phyloP scores from a whole-genome alignment of 108 stramenopile genomes.

The Stephanodiscus triporus region DNA sequence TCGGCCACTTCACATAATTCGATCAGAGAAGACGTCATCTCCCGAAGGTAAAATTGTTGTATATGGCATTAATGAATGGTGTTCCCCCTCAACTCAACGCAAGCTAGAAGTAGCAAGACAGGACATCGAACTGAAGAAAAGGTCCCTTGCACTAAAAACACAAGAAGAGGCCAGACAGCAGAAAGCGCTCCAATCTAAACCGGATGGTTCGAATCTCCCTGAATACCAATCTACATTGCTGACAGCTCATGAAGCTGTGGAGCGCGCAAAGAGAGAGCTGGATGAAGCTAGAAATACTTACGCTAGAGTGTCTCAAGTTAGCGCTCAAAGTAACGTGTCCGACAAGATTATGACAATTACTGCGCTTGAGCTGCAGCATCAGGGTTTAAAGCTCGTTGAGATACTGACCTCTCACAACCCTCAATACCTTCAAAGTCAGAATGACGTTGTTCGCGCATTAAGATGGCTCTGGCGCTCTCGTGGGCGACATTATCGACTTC shows the following conservation, averaged over 20 bases:
- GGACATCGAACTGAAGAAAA: constrained; percentile 62
- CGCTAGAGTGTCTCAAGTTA: constrained; percentile 30
- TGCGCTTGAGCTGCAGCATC: constrained; percentile 76
- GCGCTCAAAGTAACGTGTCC: neutral
- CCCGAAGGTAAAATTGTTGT: constrained; percentile 18
- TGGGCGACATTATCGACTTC: constrained; percentile 76
- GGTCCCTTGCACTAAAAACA: constrained; percentile 52
- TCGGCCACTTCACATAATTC: constrained; percentile 81
- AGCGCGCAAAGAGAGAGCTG: constrained; percentile 52
- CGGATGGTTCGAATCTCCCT: constrained; percentile 33
- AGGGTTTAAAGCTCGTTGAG: constrained; percentile 72
- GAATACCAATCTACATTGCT: constrained; percentile 38
- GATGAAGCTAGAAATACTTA: constrained; percentile 52
- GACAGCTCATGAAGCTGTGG: constrained; percentile 55
- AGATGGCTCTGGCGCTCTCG: constrained; percentile 89
- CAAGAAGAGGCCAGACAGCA: constrained; percentile 51
- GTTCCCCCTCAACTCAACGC: constrained; percentile 40
- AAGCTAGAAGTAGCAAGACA: constrained; percentile 50
- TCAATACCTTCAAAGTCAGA: constrained; percentile 67
- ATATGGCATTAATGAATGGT: constrained; percentile 37
- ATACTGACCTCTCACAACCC: constrained; percentile 58
- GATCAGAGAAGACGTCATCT: constrained; percentile 70
- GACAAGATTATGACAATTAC: constrained; percentile 65
- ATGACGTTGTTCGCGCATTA: constrained; percentile 78
- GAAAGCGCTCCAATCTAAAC: constrained; percentile 46